These are phyloP conservation scores for Medicago arabica DNA, from an alignment of 306 rosid species.

Conservation along the genomic window DNA sequence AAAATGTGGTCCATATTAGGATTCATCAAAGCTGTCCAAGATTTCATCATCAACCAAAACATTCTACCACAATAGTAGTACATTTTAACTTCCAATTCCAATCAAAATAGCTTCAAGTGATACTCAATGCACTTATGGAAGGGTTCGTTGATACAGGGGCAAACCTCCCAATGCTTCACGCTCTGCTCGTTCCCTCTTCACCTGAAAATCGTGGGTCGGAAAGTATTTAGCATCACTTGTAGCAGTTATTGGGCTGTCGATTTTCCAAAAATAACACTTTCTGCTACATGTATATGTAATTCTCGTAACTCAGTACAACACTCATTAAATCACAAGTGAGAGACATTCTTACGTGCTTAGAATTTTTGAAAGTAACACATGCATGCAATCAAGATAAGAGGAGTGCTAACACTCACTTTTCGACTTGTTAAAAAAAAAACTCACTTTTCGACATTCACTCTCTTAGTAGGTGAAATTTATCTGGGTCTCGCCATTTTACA, in stretches of 20 bases:
- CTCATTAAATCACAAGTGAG: background rate
- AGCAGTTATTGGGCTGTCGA: background rate
- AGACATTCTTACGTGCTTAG: background rate
- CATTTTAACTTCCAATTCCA: conserved; percentile 48
- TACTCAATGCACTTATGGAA: conserved; percentile 63
- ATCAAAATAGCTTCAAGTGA: conserved; percentile 46
- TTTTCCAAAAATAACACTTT: conserved; percentile 2
- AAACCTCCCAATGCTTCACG: conserved; percentile 94
- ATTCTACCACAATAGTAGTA: conserved; percentile 45
- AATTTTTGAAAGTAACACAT: conserved; percentile 5
- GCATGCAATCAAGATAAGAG: background rate
- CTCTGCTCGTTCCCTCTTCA: conserved; percentile 86
- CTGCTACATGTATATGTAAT: background rate
- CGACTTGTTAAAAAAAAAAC: too few relatives aligned
- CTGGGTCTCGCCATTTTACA: too few relatives aligned
- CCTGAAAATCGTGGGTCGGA: conserved; percentile 58
- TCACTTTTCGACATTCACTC: background rate
- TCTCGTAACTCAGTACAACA: background rate
- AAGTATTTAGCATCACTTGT: conserved; percentile 29
- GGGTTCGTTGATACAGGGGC: conserved; percentile 85
- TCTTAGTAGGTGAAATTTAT: background rate
- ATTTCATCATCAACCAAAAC: conserved; percentile 51
- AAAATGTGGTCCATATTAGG: conserved; percentile 44
- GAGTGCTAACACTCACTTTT: background rate
- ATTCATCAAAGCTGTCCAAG: conserved; percentile 37